Evolutionary conservation across 2,329 filamentous ascomycete genomes (phyloP), one percentile per base, ranked within the genome.

Genomic region (Trichoderma hamatum): DNA sequence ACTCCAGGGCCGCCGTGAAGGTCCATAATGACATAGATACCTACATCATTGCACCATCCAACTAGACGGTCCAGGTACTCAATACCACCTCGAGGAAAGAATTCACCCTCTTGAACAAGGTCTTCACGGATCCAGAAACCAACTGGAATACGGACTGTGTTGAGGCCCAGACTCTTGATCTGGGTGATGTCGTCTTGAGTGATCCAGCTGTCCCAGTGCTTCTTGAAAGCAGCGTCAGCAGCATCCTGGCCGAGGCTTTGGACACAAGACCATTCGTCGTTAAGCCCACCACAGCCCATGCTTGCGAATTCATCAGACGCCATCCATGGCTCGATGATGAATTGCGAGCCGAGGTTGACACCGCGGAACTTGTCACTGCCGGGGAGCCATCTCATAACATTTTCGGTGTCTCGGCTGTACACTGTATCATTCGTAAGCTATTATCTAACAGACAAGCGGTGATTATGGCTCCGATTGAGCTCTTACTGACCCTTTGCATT

Each of bases 271-370:
- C 74, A 76, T 10, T 76, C 74, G 0, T 75, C 74, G 16, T 75
- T 73, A 11, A 72, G 71, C 1, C 68, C 69, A 11, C 65, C 69
- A 24, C 75, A 76, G n/a, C 73, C 74, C 75, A 76, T 76, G 14
- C 28, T 54, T 3, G 69, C 67, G 72, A 73, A 76, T 13, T 71
- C 70, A 0, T 72, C 72, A 34, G 71, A 70, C 0, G 72, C 72
- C 72, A 76, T 74, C 74, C 75, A 76, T 28, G 72, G 71, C 28
- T 76, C 74, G 11, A 76, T 63, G 30, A 76, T 73, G 71, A 75
- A 76, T 1, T 75, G 74, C 0, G 73, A 76, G 2, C 74, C 75
- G 0, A 76, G 72, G 1, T 76, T 76, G 56, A 76, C 75, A 5
- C 74, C 74, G 0, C 74, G 73, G 2, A 76, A 69, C 30, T 76